phyloP scores from a whole-genome alignment of 2,329 filamentous ascomycete genomes.

The Knufia petricola region DNA sequence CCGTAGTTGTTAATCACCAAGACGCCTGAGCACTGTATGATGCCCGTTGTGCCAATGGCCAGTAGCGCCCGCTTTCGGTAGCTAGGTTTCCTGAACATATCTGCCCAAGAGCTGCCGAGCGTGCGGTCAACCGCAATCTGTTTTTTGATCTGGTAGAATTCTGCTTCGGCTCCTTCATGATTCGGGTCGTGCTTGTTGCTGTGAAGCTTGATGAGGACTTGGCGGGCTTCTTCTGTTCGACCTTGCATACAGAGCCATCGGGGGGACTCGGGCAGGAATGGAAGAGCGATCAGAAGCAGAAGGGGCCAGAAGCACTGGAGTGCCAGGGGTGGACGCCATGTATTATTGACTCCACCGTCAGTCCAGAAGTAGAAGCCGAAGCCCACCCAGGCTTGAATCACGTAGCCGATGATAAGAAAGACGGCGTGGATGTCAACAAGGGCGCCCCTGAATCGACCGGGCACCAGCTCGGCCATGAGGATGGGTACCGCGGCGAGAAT shows the following conservation, averaged over 20 bases:
- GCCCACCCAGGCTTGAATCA: constrained; percentile 16
- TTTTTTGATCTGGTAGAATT: constrained; percentile 30
- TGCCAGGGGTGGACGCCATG: constrained; percentile 19
- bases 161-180: constrained; percentile 29
- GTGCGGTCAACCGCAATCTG: constrained; percentile 19
- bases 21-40: constrained; percentile 32
- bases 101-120: constrained; percentile 15
- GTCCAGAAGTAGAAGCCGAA: constrained; percentile 21
- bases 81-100: constrained; percentile 16
- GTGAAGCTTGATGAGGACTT: constrained; percentile 34
- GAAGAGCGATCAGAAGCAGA: constrained; percentile 14
- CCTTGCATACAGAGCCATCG: constrained; percentile 15
- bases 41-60: constrained; percentile 14
- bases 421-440: constrained; percentile 18
- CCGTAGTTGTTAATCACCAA: constrained; percentile 41
- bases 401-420: constrained; percentile 16
- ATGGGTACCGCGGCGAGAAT: constrained; percentile 19
- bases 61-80: constrained; percentile 17
- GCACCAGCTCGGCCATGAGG: constrained; percentile 20
- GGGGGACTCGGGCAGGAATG: constrained; percentile 17
- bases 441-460: constrained; percentile 15
- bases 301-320: constrained; percentile 16
- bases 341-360: constrained; percentile 14
- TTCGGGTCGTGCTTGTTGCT: constrained; percentile 32
- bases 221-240: constrained; percentile 14